Evolutionary conservation across 257 asterid species (phyloP).

Genomic region (Leonotis leonurus): DNA sequence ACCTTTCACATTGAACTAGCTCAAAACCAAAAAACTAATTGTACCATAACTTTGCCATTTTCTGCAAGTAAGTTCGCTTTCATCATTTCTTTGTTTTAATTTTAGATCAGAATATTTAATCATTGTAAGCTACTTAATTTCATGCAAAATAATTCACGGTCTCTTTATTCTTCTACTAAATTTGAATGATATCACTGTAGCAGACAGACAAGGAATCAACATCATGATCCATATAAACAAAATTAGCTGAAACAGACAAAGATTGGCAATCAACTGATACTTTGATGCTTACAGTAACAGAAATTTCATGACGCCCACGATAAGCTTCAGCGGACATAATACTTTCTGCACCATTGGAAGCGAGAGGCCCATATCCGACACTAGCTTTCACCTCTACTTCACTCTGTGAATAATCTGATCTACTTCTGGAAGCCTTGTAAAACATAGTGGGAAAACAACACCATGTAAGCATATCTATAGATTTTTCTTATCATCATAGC

Average conservation of each 20-base stretch:
- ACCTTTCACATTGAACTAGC: background rate
- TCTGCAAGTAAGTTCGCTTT: background rate
- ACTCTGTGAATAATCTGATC: conserved; percentile 35
- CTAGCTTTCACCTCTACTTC: conserved; percentile 28
- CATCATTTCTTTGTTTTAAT: background rate
- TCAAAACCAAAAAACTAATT: background rate
- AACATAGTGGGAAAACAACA: background rate
- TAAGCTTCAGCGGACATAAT: conserved; percentile 57
- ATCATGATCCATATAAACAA: no score
- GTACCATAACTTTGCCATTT: background rate
- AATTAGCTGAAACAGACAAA: background rate
- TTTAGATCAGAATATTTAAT: background rate
- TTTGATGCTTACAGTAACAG: conserved; percentile 63
- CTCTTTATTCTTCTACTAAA: background rate
- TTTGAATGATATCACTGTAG: no score
- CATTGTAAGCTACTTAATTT: background rate
- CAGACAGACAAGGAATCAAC: background rate
- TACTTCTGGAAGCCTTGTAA: conserved; percentile 38
- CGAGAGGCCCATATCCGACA: conserved; percentile 29
- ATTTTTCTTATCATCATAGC: background rate
- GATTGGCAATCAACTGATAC: background rate
- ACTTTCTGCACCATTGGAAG: conserved; percentile 40
- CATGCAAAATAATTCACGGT: background rate
- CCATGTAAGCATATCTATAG: background rate
- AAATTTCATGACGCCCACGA: conserved; percentile 71